Percentiles rank a stretch among this genome's conserved stretches.
phyloP scores from a whole-genome alignment of 306 rosid genomes.

The Quercus aquifolioides region DNA sequence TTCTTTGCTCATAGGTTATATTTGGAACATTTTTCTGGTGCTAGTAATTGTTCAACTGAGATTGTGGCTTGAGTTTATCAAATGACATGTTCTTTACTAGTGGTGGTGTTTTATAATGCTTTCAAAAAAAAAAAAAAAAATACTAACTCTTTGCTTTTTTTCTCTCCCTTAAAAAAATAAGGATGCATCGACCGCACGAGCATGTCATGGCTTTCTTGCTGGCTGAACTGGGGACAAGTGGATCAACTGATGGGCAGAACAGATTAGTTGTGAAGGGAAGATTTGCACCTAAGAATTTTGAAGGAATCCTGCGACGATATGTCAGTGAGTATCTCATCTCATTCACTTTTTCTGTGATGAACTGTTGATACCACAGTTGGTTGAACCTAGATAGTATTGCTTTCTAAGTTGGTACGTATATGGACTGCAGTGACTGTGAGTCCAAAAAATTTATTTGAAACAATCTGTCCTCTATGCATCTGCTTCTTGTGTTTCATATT shows the following conservation, averaged over 20 bases:
- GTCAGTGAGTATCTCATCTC: constrained; percentile 39
- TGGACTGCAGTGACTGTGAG: neutral
- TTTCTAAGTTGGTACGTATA: neutral
- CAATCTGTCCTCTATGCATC: neutral
- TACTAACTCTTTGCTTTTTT: neutral
- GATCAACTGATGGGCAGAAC: constrained; percentile 64
- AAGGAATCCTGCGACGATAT: constrained; percentile 56
- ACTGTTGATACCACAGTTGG: neutral
- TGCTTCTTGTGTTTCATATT: neutral
- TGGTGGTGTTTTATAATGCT: neutral
- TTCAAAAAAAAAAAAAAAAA: too few species aligned
- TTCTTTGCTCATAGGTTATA: neutral
- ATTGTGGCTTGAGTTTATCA: neutral
- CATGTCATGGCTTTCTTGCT: constrained; percentile 58
- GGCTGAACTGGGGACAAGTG: constrained; percentile 62
- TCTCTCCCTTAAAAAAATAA: constrained; percentile 6
- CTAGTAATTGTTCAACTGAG: neutral
- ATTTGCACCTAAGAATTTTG: constrained; percentile 60
- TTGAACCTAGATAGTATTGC: neutral
- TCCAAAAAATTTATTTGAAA: neutral
- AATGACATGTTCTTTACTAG: neutral
- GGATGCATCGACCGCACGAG: constrained; percentile 66
- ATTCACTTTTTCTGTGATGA: neutral
- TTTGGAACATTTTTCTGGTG: neutral
- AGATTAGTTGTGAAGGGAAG: constrained; percentile 58